Evolutionary conservation across 2,329 filamentous ascomycete species (phyloP).

Genomic region (Stemphylium vesicarium): DNA sequence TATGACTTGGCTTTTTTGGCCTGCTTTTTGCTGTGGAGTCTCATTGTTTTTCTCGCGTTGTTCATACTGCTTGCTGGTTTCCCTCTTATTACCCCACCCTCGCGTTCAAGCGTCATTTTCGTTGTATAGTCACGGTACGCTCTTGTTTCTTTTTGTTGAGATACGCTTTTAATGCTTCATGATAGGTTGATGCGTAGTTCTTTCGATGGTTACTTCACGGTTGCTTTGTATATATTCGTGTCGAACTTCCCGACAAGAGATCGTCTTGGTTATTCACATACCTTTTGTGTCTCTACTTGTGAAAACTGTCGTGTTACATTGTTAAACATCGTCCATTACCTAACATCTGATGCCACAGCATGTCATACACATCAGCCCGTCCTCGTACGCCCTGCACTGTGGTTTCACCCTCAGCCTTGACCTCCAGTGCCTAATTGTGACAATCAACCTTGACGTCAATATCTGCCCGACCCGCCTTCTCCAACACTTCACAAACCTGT

Average conservation of each 20-base stretch:
- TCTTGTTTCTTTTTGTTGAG: background rate
- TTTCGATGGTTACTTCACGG: background rate
- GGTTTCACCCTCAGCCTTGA: too few species aligned
- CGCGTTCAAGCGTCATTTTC: conserved; percentile 10
- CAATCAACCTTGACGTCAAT: background rate
- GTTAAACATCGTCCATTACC: background rate
- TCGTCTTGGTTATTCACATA: background rate
- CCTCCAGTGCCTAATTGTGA: too few species aligned
- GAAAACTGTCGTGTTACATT: background rate
- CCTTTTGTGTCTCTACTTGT: background rate
- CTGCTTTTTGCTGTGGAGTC: background rate
- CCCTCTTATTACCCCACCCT: background rate
- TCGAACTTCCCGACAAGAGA: background rate
- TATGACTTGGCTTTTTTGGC: conserved; percentile 2
- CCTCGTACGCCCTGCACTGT: too few species aligned
- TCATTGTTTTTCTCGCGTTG: background rate
- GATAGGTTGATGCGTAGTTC: background rate
- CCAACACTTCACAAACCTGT: background rate
- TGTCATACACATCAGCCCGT: background rate
- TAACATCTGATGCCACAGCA: background rate
- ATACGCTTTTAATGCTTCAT: conserved; percentile 6
- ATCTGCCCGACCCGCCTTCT: background rate
- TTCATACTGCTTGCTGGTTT: background rate
- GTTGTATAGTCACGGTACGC: background rate
- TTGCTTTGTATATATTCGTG: conserved; percentile 4